Conservation (phyloP, 106 monocot genomes). For the Alisma plantagoaquatica region DNA sequence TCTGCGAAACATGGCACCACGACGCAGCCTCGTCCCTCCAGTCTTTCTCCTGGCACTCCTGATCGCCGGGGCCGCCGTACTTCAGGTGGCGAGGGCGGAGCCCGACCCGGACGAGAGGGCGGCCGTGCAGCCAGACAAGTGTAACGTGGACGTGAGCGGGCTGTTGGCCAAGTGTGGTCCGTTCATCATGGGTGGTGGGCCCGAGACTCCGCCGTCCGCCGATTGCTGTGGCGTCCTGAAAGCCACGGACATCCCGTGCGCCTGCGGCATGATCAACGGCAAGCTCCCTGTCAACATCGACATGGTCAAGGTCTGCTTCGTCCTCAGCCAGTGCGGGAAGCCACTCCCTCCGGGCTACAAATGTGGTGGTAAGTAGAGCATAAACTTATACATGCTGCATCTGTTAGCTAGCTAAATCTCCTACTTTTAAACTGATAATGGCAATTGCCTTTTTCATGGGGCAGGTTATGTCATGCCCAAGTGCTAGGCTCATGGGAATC, state of each 20-base stretch:
- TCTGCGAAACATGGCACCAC: no score
- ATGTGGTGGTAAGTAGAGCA: constrained; percentile 30
- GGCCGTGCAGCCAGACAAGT: no score
- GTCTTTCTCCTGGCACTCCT: no score
- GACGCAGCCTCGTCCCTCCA: no score
- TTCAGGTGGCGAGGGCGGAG: neutral
- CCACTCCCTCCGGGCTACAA: constrained; percentile 11
- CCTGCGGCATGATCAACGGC: constrained; percentile 10
- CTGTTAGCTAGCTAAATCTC: no score
- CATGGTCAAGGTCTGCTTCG: constrained; percentile 15
- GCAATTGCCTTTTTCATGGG: neutral
- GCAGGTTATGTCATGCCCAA: no score
- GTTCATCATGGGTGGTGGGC: neutral
- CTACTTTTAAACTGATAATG: neutral
- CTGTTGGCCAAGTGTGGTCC: neutral
- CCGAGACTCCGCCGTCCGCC: neutral
- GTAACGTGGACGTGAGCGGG: neutral
- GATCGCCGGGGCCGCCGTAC: neutral
- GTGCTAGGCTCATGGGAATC: no score
- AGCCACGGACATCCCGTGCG: constrained; percentile 13
- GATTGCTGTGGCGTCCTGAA: constrained; percentile 14
- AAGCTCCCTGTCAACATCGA: constrained; percentile 1
- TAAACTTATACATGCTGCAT: no score
- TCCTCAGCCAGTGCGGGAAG: constrained; percentile 8
- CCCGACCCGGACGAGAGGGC: neutral